A percentile compares a stretch with the other conserved stretches of the same genome.
Conservation (phyloP, 805 yeast genomes). For the Candida loeiensis region DNA sequence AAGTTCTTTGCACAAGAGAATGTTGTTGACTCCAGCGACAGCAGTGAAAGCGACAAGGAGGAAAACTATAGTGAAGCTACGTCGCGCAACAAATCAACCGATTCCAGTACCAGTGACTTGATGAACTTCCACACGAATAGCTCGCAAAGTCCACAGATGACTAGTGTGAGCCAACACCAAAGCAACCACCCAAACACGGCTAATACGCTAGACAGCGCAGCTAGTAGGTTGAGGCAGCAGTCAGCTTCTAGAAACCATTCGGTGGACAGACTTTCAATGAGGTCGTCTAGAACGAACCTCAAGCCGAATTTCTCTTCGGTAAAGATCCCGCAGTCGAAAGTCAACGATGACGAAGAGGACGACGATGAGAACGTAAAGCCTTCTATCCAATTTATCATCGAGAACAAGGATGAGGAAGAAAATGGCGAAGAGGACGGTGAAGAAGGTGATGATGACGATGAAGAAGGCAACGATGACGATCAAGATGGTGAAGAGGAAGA, state of each 20-base stretch:
- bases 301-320: slow-evolving; percentile 69
- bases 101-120: not conserved
- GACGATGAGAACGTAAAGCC: slow-evolving; percentile 34
- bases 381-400: slow-evolving; percentile 57
- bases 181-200: not conserved
- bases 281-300: slow-evolving; percentile 35
- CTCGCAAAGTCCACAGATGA: not conserved
- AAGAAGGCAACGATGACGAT: slow-evolving; percentile 29
- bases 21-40: slow-evolving; percentile 22
- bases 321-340: slow-evolving; percentile 64
- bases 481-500: slow-evolving; percentile 13
- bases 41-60: slow-evolving; percentile 23
- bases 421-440: slow-evolving; percentile 21
- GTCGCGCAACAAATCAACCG: not conserved
- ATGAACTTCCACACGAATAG: no score
- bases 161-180: not conserved
- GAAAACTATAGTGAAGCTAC: slow-evolving; percentile 7
- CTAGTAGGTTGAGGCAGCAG: slow-evolving; percentile 1
- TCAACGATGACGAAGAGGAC: slow-evolving; percentile 66
- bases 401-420: slow-evolving; percentile 31
- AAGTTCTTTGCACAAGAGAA: slow-evolving; percentile 24
- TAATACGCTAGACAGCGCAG: slow-evolving; percentile 5
- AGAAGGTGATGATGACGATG: slow-evolving; percentile 16
- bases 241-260: slow-evolving; percentile 1
- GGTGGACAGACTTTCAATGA: slow-evolving; percentile 26